Conservation (phyloP, 768 basidiomycete species). For the Chalciporus sphaerocephalus region DNA sequence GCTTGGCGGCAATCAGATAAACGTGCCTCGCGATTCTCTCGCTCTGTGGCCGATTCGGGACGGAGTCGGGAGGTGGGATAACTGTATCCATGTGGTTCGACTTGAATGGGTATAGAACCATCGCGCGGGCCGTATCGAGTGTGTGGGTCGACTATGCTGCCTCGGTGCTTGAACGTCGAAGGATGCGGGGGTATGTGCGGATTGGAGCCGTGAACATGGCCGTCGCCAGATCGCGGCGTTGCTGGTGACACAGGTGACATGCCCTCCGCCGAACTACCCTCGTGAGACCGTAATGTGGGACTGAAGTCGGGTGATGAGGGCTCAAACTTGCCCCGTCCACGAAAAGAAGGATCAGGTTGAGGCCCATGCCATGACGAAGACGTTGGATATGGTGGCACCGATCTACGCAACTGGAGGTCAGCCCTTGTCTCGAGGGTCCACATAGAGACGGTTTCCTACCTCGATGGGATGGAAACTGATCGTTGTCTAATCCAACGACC, state of each 20-base stretch:
- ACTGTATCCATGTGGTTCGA: not conserved
- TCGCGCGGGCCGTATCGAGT: not conserved
- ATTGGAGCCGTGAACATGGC: not conserved
- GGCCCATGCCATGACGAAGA: slow-evolving; percentile 25
- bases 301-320: slow-evolving; percentile 19
- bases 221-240: slow-evolving; percentile 46
- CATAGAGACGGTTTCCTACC: slow-evolving; percentile 17
- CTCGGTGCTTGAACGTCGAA: slow-evolving; percentile 14
- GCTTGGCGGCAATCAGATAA: slow-evolving; percentile 26
- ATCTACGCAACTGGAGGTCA: slow-evolving; percentile 10
- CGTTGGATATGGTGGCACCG: slow-evolving; percentile 15
- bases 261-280: slow-evolving; percentile 45
- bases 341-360: slow-evolving; percentile 4
- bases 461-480: slow-evolving; percentile 40
- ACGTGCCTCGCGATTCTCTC: slow-evolving; percentile 18
- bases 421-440: not conserved
- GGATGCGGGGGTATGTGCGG: too few species aligned
- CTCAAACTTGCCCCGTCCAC: slow-evolving; percentile 17
- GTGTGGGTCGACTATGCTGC: not conserved
- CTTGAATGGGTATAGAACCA: not conserved
- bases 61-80: not conserved
- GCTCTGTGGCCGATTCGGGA: not conserved
- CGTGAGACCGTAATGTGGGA: slow-evolving; percentile 35
- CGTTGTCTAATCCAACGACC: slow-evolving; percentile 40
- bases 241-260: slow-evolving; percentile 49